These are phyloP conservation scores for Pseudogymnoascus sp. DNA, from an alignment of 2,329 filamentous ascomycete genomes.

Conservation along the genomic window DNA sequence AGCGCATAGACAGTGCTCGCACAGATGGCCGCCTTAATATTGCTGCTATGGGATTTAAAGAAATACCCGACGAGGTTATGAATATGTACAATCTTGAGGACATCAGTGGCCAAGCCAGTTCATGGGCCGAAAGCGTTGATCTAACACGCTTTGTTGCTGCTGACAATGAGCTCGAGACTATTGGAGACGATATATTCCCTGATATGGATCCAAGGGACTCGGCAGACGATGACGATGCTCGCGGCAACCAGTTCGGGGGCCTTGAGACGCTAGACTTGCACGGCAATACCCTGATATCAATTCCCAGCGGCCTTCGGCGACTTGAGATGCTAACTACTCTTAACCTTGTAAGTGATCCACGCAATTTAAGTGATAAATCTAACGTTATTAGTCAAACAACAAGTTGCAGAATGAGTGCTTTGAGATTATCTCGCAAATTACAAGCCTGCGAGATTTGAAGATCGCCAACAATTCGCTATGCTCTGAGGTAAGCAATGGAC, in stretches of 20 bases:
- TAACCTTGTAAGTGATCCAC: constrained; percentile 58
- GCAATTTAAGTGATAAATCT: background rate
- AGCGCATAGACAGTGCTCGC: constrained; percentile 65
- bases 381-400: constrained; percentile 64
- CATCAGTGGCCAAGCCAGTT: constrained; percentile 53
- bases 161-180: constrained; percentile 74
- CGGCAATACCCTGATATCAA: constrained; percentile 64
- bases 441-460: constrained; percentile 68
- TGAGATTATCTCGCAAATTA: constrained; percentile 66
- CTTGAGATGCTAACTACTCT: constrained; percentile 69
- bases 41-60: constrained; percentile 69
- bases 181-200: constrained; percentile 72
- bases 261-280: constrained; percentile 79
- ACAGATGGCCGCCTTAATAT: constrained; percentile 81
- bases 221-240: constrained; percentile 57
- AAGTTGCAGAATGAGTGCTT: constrained; percentile 66
- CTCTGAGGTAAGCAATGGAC: constrained; percentile 57
- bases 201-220: constrained; percentile 54
- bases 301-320: constrained; percentile 70
- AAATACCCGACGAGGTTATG: constrained; percentile 75
- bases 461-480: constrained; percentile 70
- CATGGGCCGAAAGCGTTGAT: constrained; percentile 90
- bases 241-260: constrained; percentile 71
- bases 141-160: constrained; percentile 76
- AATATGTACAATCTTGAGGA: constrained; percentile 82